A percentile compares a stretch with the other conserved stretches of the same genome.
These are phyloP conservation scores for Solanum piurae DNA, from an alignment of 257 asterid genomes.

Conservation along the genomic window DNA sequence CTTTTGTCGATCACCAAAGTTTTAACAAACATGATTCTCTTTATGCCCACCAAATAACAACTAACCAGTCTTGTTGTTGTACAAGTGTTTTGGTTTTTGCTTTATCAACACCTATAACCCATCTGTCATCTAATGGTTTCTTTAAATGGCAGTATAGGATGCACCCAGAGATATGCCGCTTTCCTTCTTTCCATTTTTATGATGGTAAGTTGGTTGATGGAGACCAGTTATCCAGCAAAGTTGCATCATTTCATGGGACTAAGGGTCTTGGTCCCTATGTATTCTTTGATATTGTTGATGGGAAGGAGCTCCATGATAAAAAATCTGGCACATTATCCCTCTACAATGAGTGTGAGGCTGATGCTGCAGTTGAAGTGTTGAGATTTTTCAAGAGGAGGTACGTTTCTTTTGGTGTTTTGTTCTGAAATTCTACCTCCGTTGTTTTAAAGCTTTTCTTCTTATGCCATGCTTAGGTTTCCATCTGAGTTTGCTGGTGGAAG, in stretches of 20 bases:
- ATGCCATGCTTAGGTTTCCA: constrained; percentile 52
- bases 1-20: not conserved
- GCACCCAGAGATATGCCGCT: constrained; percentile 93
- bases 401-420: constrained; percentile 3
- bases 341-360: constrained; percentile 81
- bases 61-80: not conserved
- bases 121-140: not conserved
- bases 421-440: not conserved
- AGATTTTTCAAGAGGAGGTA: constrained; percentile 64
- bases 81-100: not conserved
- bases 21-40: not conserved
- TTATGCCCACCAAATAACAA: not conserved
- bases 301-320: constrained; percentile 81
- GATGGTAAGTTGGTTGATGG: constrained; percentile 93
- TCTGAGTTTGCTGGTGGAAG: constrained; percentile 68
- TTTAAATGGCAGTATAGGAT: constrained; percentile 80
- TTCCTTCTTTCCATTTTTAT: constrained; percentile 89
- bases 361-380: constrained; percentile 85
- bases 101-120: constrained; percentile 5
- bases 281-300: constrained; percentile 80
- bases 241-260: constrained; percentile 71
- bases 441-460: constrained; percentile 6
- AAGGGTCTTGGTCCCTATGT: constrained; percentile 80
- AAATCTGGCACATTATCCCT: constrained; percentile 60
- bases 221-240: constrained; percentile 44